phyloP scores from a whole-genome alignment of 2,329 filamentous ascomycete species.

The Pseudogymnoascus sp. region DNA sequence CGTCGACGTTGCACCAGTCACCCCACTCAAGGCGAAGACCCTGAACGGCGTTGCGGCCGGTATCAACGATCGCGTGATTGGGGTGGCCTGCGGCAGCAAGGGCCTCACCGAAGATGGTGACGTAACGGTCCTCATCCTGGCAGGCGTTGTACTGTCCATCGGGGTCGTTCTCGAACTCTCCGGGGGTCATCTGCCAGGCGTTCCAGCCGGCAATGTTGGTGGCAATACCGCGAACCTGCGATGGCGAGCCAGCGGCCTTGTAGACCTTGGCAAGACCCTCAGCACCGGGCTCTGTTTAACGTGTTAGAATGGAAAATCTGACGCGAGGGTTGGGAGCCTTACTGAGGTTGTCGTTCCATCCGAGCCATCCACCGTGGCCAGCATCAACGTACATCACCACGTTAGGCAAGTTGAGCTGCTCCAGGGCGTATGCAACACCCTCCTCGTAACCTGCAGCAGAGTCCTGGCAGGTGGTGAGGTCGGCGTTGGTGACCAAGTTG shows the following conservation, averaged over 20 bases:
- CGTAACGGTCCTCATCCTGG: conserved; percentile 35
- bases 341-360: conserved; percentile 47
- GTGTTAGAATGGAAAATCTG: conserved; percentile 11
- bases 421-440: conserved; percentile 43
- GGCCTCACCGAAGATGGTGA: conserved; percentile 33
- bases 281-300: conserved; percentile 33
- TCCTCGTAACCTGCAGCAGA: conserved; percentile 42
- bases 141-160: conserved; percentile 40
- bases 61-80: conserved; percentile 41
- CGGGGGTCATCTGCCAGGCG: conserved; percentile 22
- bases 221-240: conserved; percentile 43
- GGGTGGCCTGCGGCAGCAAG: conserved; percentile 23
- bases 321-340: not conserved
- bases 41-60: conserved; percentile 41
- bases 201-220: conserved; percentile 56
- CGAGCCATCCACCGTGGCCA: conserved; percentile 51
- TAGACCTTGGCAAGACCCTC: conserved; percentile 40
- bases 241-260: conserved; percentile 41
- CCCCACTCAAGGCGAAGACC: conserved; percentile 38
- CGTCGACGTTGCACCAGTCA: conserved; percentile 35
- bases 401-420: conserved; percentile 44
- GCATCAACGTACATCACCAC: conserved; percentile 51
- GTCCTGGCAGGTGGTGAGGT: conserved; percentile 40
- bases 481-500: conserved; percentile 49
- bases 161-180: conserved; percentile 29